These are phyloP conservation scores for Fusarium oligoseptatum DNA, from an alignment of 2,329 filamentous ascomycete genomes.

Conservation along the genomic window DNA sequence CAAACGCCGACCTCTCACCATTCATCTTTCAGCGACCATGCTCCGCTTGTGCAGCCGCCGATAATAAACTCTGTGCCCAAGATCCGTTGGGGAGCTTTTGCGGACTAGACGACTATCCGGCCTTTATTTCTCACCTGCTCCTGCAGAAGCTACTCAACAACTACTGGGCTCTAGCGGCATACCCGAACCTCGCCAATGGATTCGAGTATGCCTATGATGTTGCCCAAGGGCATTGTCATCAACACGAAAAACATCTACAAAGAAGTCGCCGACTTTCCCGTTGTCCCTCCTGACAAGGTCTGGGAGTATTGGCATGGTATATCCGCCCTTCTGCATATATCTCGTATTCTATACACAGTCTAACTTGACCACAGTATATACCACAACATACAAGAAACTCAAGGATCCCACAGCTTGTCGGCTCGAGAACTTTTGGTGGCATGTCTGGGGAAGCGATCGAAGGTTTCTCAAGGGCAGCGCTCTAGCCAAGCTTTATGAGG, in stretches of 20 bases:
- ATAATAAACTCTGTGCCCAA: conserved; percentile 33
- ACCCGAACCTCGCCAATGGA: conserved; percentile 47
- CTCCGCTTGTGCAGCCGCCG: conserved; percentile 27
- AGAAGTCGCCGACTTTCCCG: conserved; percentile 65
- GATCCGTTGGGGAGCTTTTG: conserved; percentile 21
- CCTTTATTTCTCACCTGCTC: background rate
- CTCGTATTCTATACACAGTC: conserved; percentile 7
- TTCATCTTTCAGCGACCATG: conserved; percentile 40
- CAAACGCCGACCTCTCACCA: background rate
- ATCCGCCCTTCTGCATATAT: conserved; percentile 15
- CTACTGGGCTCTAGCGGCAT: conserved; percentile 15
- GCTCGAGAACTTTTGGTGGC: conserved; percentile 76
- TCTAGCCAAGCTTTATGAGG: conserved; percentile 68
- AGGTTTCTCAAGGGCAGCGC: conserved; percentile 65
- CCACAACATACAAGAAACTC: conserved; percentile 69
- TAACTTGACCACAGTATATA: conserved; percentile 63
- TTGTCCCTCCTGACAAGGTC: conserved; percentile 66
- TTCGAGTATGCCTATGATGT: conserved; percentile 57
- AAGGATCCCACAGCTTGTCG: conserved; percentile 73
- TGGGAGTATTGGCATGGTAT: conserved; percentile 70
- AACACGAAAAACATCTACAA: conserved; percentile 66
- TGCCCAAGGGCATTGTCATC: conserved; percentile 70
- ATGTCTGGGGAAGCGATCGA: conserved; percentile 72
- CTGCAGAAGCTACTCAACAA: conserved; percentile 14
- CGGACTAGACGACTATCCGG: conserved; percentile 17